phyloP scores from a whole-genome alignment of 805 yeast genomes.

The Metschnikowia orientalis region DNA sequence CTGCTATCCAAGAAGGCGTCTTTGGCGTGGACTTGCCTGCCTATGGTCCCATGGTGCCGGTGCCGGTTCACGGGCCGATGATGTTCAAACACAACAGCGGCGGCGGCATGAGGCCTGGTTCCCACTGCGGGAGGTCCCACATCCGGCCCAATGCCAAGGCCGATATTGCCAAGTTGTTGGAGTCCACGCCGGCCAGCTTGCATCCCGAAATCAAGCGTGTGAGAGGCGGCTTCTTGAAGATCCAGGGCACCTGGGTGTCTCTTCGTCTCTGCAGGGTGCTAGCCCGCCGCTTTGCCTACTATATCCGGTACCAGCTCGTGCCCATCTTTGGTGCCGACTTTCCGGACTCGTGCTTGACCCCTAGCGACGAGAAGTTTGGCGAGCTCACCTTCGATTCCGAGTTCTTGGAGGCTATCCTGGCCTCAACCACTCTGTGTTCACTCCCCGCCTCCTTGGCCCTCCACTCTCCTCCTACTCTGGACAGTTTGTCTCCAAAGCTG shows the following conservation, averaged over 20 bases:
- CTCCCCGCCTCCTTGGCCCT: too few relatives aligned
- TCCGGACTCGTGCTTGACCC: conserved; percentile 55
- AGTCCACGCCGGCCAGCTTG: conserved; percentile 55
- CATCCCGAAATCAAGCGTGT: conserved; percentile 65
- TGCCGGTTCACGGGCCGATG: neutral
- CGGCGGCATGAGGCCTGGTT: too few relatives aligned
- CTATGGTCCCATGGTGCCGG: neutral
- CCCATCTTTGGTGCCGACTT: conserved; percentile 78
- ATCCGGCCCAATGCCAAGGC: conserved; percentile 47
- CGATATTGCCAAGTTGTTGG: conserved; percentile 69
- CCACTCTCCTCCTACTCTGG: too few relatives aligned
- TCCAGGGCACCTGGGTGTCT: conserved; percentile 94
- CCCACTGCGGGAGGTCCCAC: neutral
- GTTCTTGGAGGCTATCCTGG: neutral
- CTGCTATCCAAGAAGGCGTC: conserved; percentile 22
- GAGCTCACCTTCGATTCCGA: conserved; percentile 43
- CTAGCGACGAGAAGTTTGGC: conserved; percentile 62
- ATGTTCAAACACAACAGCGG: conserved; percentile 1
- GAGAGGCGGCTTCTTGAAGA: conserved; percentile 85
- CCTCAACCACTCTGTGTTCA: too few relatives aligned
- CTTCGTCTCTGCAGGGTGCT: conserved; percentile 59
- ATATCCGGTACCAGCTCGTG: conserved; percentile 67
- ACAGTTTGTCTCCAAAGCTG: too few relatives aligned
- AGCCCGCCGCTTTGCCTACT: conserved; percentile 72
- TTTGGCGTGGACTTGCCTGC: conserved; percentile 2